Base-by-base conservation (phyloP, 2,329 filamentous ascomycete genomes). In the Phialophora chinensis region DNA sequence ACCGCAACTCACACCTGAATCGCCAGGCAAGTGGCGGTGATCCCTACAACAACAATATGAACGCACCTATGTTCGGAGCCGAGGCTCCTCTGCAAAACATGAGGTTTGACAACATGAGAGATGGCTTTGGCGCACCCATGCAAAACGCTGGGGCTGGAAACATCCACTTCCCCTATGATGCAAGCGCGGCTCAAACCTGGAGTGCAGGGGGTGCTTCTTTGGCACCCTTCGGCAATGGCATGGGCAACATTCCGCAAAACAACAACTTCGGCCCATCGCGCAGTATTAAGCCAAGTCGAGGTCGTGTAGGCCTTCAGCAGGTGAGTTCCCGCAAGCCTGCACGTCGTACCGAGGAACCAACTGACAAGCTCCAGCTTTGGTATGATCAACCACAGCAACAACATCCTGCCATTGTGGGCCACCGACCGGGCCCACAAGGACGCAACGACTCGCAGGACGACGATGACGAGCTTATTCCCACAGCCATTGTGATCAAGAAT, bases 401-500 rank as follows among this genome's bases (percentile, higher is more conserved):
- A 69, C 81, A 79, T 49, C 84, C 81, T 73, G 78, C 80, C 27
- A 78, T 79, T 60, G 75, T 82, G 57, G 81, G 73, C 73, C 61
- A 79, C 80, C 56, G 70, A 53, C 77, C 78, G 62, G 77, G 77
- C 67, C 77, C 75, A 60, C 77, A 78, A 49, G 74, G 80, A 66
- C 80, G 80, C 42, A 74, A 78, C 62, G 80, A 82, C 63, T 70
- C 75, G 64, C 76, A 78, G 29, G 75, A 75, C 35, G 81, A 83
- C 38, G 82, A 83, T 53, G 94, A 97, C 72, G 94, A 98, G 81
- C 87, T 99, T 67, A 99, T 99, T 66, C 94, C 94, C 2, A 99
- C 95, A 3, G 95, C 95, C 62, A 98, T 99, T 73, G 95, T 99
- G 66, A 98, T 99, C 81, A 99, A 99, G 83, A 99, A 99, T 77